These are phyloP conservation scores for Candida tallmaniae DNA, from an alignment of 805 yeast genomes.

Conservation along the genomic window DNA sequence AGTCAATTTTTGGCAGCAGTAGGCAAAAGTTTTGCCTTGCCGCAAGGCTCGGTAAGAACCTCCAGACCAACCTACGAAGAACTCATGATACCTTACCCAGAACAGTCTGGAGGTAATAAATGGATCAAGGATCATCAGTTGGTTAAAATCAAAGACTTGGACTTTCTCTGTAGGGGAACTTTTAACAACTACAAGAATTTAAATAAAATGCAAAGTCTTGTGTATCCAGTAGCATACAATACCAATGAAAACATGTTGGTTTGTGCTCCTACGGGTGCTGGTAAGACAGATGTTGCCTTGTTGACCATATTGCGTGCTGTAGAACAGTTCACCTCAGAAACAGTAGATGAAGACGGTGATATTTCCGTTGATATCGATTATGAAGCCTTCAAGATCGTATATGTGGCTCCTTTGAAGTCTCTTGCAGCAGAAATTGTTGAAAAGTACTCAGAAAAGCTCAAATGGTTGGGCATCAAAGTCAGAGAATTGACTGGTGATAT, in stretches of 20 bases:
- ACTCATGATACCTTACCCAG: conserved; percentile 74
- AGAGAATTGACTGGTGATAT: conserved; percentile 92
- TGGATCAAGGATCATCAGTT: conserved; percentile 44
- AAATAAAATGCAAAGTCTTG: conserved; percentile 86
- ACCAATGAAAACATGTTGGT: conserved; percentile 93
- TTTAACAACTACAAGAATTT: conserved; percentile 73
- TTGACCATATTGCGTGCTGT: conserved; percentile 76
- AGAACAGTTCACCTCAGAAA: conserved; percentile 59
- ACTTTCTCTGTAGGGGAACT: conserved; percentile 76
- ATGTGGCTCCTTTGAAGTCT: conserved; percentile 91
- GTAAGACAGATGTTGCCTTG: conserved; percentile 92
- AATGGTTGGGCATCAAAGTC: conserved; percentile 83
- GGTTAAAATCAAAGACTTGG: conserved; percentile 59
- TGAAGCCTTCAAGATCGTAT: conserved; percentile 84
- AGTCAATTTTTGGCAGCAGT: conserved; percentile 65
- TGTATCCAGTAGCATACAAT: conserved; percentile 86
- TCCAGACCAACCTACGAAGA: conserved; percentile 69
- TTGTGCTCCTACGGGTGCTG: conserved; percentile 98
- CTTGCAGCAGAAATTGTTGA: conserved; percentile 96
- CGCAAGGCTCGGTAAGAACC: conserved; percentile 71
- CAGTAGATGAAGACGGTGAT: conserved; percentile 39
- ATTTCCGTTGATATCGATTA: conserved; percentile 63
- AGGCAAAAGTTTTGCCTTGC: conserved; percentile 77
- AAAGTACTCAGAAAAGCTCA: conserved; percentile 70
- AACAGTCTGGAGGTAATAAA: conserved; percentile 35